Base-by-base conservation (phyloP, 495 filamentous ascomycete species). In the Rhypophila decipiens region DNA sequence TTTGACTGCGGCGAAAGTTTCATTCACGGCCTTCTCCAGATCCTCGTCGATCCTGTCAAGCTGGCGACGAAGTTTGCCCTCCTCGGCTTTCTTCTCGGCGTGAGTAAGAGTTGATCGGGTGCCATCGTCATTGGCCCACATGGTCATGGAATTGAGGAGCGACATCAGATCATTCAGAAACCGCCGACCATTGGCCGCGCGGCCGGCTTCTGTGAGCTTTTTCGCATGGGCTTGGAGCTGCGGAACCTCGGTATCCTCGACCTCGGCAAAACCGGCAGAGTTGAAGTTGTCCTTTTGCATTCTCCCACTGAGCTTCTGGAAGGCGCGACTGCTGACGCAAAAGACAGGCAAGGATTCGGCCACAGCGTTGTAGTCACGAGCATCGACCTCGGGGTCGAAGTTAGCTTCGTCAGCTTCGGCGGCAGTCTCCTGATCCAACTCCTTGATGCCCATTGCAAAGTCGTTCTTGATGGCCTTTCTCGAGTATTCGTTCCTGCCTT, bases 261-360 rank as follows among this genome's bases (percentile, higher is more conserved):
- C 9, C 8, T 8, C 7, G 0, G n/a, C 10, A 42, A 64, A 66
- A 0, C 64, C 63, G 0, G 35, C 5, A 8, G 5, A 52, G 50
- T 19, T 63, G 57, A 2, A 63, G 52, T 33, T 78, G 72, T 9
- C 81, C 50, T 11, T 76, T 69, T 5, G 76, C 77, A 35, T 62
- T 63, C 19, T 51, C 24, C 42, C 42, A 27, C 20, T 13, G 10
- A 84, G 59, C 48, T 80, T 81, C 54, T 84, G 79, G 53, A 81
- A 85, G 0, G 73, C 80, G 20, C 69, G 61, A 38, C 72, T 74
- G 18, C 73, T 77, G 13, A 83, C 77, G 48, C 81, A 84, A 54
- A 85, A 86, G 2, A 85, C 80, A 0, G 74, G 73, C 3, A 86
- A 63, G 0, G 61, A 60, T 2, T 52, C 58, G 0, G 77, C 78